These are phyloP conservation scores for Hypoxylon sp. DNA, from an alignment of 2,329 filamentous ascomycete species.

Conservation along the genomic window DNA sequence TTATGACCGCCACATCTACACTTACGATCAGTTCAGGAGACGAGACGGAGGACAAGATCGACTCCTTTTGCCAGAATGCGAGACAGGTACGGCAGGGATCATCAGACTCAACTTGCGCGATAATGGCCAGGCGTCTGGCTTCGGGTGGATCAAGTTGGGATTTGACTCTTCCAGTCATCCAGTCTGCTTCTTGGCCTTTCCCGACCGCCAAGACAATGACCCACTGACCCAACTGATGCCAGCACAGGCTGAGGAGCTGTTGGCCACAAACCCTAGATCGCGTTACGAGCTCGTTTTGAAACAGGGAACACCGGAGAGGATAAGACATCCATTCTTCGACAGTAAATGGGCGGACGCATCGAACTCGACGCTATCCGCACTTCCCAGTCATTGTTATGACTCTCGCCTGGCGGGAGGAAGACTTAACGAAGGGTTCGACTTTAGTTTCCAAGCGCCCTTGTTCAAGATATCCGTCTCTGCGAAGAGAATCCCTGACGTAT, in stretches of 20 bases:
- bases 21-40: not conserved
- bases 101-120: not conserved
- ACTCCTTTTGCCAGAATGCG: not conserved
- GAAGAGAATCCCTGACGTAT: not conserved
- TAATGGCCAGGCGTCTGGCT: not conserved
- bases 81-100: not conserved
- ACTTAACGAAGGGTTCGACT: not conserved
- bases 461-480: not conserved
- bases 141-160: not conserved
- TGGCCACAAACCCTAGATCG: not conserved
- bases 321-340: not conserved
- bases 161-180: not conserved
- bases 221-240: not conserved
- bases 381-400: not conserved
- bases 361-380: not conserved
- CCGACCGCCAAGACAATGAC: not conserved
- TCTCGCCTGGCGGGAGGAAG: not conserved
- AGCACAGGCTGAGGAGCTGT: not conserved
- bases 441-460: not conserved
- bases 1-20: not conserved
- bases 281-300: not conserved
- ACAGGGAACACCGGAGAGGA: not conserved
- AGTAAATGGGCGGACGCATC: not conserved
- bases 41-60: not conserved
- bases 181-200: not conserved